phyloP scores from a whole-genome alignment of 345 rosid species.

The Isatis tinctoria region DNA sequence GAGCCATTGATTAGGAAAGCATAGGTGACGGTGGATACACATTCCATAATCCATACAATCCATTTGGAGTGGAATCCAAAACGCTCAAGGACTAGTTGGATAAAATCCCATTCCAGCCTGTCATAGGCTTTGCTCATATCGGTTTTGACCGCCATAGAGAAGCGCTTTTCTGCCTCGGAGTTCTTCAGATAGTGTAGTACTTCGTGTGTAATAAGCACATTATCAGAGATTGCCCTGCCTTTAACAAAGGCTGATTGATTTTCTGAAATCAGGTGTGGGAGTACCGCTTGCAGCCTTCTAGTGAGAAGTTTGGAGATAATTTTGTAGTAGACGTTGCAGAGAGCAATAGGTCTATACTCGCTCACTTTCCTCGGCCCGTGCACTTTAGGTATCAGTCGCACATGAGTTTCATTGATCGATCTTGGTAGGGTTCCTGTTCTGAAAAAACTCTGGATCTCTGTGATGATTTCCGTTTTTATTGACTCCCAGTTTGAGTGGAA shows the following conservation, averaged over 20 bases:
- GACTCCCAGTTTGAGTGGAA: neutral
- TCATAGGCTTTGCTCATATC: too few species aligned
- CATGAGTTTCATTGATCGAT: fast-evolving
- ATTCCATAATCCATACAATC: too few species aligned
- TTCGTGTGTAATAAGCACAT: neutral
- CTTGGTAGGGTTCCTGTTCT: fast-evolving
- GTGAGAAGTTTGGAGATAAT: neutral
- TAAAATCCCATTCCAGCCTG: too few species aligned
- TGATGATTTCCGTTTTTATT: fast-evolving
- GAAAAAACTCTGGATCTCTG: neutral
- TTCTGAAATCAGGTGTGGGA: too few species aligned
- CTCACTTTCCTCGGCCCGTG: neutral
- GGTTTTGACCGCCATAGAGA: too few species aligned
- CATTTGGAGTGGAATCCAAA: too few species aligned
- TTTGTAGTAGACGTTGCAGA: neutral
- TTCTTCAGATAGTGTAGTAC: neutral
- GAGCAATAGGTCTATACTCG: neutral
- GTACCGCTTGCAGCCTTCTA: neutral
- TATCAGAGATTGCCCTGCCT: neutral
- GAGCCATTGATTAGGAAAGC: too few species aligned
- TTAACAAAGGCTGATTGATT: neutral
- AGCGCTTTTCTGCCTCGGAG: too few species aligned
- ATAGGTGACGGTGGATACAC: too few species aligned
- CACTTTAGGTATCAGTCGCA: neutral
- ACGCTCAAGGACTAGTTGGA: too few species aligned